Evolutionary conservation across 1,284 basidiomycete genomes (phyloP), one percentile per base, ranked within the genome.

Genomic region (Sporisorium exsertum): DNA sequence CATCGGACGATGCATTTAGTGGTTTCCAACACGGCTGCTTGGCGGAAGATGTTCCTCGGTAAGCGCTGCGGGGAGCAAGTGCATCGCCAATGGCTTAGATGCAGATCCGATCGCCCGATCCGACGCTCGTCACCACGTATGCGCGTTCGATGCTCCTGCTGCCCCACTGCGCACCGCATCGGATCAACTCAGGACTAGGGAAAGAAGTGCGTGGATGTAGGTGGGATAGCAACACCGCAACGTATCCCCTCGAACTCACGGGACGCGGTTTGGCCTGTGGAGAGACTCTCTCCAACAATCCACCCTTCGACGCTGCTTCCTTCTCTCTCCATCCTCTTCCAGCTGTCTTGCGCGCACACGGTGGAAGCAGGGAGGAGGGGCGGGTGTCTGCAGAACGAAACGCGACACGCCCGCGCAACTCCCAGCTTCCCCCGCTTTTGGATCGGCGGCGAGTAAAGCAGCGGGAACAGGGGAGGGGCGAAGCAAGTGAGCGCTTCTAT

Each of bases 231-330:
- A 50, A 50, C 49, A 50, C 49, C 49, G 24, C 3, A 2, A 22
- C 20, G 3, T n/a, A 20, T 29, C 29, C 49, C 49, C 2, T 50
- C 5, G 10, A 50, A 10, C 49, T 50, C 26, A 18, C 27, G 49
- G 49, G n/a, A 50, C 5, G 49, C 27, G 29, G 49, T 50, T 50
- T 50, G 49, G 49, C 49, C 49, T 50, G 46, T 15, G 24, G 24
- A 26, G 13, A 27, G 12, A 8, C 20, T 27, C 13, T 12, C 9
- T 50, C 49, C 27, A 27, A 50, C 49, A 2, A 50, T 50, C 49
- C 27, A 50, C 49, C 49, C 9, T 29, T 24, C 1, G 24, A 16
- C 12, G 5, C 9, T 15, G 4, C 45, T 24, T 46, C 15, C 4
- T 7, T 45, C 22, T 45, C 45, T 13, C 3, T 27, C 10, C 9